Base-by-base conservation (phyloP, 306 rosid genomes). In the Quercus cerris region DNA sequence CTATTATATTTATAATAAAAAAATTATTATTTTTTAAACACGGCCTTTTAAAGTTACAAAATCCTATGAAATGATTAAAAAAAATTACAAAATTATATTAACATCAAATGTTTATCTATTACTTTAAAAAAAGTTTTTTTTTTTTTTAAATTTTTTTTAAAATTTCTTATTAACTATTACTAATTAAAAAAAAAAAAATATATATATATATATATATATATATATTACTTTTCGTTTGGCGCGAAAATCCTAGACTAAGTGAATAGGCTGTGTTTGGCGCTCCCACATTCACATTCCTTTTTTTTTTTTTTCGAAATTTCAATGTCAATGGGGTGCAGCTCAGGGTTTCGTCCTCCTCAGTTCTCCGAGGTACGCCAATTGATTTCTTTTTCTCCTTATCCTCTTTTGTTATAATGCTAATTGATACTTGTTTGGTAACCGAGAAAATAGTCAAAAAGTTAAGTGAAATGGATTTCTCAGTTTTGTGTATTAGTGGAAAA, bases 301-400 rank as follows among this genome's bases (percentile, higher is more conserved):
- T 13, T 1, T 7, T 11, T 18, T 18, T 18, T 18, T 63, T 19
- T 33, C 20, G 17, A 6, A 20, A 1, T 35, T 64, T 68, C 14
- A 15, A 33, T 73, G 58, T 38, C 33, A 75, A 81, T 81, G 83
- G 82, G 74, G 18, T 33, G 72, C 13, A 51, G 79, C 74, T 20
- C 77, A 75, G 87, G 83, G 67, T 80, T 87, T 84, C 91, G 85
- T 87, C 78, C 77, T 80, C 91, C 93, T 77, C 93, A 85, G 68
- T 89, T 89, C 85, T 87, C 91, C 35, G 89, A 89, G 93, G 93
- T 85, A 80, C 56, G 31, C 27, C 54, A 3, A 2, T 0, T 41
- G 23, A 44, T n/a, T 51, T 13, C 4, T 44, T 56, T 20, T 22
- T 51, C 3, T 70, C 15, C 52, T 20, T 15, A 25, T 17, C 55